phyloP scores from a whole-genome alignment of 2,329 filamentous ascomycete genomes.

The Ophiocordyceps australis region DNA sequence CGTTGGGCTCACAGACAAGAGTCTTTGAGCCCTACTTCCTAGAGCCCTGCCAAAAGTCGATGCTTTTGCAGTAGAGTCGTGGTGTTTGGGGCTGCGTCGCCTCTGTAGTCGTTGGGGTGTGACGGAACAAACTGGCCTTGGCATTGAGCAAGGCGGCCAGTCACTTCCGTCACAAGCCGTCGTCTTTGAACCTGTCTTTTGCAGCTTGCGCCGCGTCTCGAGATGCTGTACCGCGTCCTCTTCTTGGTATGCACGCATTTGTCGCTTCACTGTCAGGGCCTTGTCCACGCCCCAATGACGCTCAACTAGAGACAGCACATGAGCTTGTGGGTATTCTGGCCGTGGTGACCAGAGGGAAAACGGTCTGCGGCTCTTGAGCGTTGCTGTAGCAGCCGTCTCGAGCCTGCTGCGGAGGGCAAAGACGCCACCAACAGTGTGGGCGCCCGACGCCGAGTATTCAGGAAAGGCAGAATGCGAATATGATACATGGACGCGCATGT shows the following conservation, averaged over 20 bases:
- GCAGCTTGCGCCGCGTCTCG: neutral
- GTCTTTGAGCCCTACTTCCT: neutral
- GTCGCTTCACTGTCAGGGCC: constrained; percentile 9
- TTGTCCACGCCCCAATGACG: constrained; percentile 28
- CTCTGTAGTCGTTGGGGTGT: too few species aligned
- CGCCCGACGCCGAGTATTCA: constrained; percentile 7
- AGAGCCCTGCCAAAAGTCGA: constrained; percentile 1
- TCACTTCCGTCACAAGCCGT: neutral
- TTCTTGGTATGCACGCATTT: neutral
- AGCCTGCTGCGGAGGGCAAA: constrained; percentile 25
- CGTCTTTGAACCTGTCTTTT: neutral
- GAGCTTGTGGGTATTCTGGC: constrained; percentile 14
- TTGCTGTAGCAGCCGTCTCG: constrained; percentile 31
- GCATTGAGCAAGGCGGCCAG: too few species aligned
- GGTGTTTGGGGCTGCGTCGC: neutral
- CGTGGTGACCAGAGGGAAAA: constrained; percentile 33
- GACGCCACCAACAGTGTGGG: constrained; percentile 12
- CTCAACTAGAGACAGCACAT: constrained; percentile 24
- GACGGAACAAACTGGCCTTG: too few species aligned
- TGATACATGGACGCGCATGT: constrained; percentile 29
- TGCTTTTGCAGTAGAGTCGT: neutral
- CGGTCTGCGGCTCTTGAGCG: constrained; percentile 27
- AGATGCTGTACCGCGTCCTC: too few species aligned
- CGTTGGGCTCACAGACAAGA: neutral
- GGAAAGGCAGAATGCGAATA: constrained; percentile 41